Evolutionary conservation across 2,329 filamentous ascomycete genomes (phyloP), one percentile per base, ranked within the genome.

Genomic region (Hymenoscyphus linearis): DNA sequence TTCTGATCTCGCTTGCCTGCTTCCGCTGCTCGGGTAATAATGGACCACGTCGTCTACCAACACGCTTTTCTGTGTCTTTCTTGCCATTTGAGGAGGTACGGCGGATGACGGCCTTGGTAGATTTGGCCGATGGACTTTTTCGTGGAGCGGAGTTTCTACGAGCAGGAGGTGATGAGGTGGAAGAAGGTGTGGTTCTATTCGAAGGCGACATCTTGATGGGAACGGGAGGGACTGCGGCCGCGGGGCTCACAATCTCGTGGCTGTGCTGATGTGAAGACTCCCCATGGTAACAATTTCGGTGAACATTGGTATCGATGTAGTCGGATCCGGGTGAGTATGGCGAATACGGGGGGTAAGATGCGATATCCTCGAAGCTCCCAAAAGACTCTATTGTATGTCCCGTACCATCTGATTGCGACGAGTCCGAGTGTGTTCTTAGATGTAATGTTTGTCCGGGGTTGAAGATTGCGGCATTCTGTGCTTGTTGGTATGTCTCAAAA

Each of bases 1-100:
- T 98, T 75, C 93, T 87, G 74, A 98, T 98, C 77, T 98, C 93
- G 71, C 93, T 95, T 27, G 93, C 93, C 76, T 97, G 93, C 78
- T 96, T 96, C 68, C 93, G 85, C 80, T 97, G 93, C 75, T 98
- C 93, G 12, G 93, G 92, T 71, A 92, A 83, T 68, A 98, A 84
- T 62, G 93, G 93, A 37, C 93, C 93, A 75, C 90, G 90, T 77
- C 93, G 86, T 72, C 91, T 87, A 55, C 93, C 93, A 63, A 97
- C 90, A 76, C 93, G 93, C 84, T 97, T 98, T 82, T 97, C 93
- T 44, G 82, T 82, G 67, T 96, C 76, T 89, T 92, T 80, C 93
- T 96, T 70, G 85, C 87, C 63, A 83, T 85, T 63, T 82, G 90
- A 65, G 82, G 90, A 65, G 79, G 87, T 81, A 76, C 91, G 91